These are phyloP conservation scores for Diphasiastrum complanatum DNA, from an alignment of 83 land plant genomes.

Conservation along the genomic window DNA sequence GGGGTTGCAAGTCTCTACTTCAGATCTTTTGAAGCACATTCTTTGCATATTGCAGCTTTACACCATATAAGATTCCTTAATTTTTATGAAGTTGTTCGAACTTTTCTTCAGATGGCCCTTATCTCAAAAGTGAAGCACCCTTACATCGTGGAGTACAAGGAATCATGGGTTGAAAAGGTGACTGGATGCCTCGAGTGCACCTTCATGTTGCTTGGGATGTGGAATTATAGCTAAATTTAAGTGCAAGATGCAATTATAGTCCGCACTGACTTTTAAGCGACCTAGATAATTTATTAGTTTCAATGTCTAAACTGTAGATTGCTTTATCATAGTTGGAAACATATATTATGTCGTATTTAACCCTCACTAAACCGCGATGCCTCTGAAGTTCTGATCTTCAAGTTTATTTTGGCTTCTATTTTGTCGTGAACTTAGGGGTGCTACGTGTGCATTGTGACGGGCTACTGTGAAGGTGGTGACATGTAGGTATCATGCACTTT, in stretches of 20 bases:
- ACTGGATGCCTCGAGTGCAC: neutral
- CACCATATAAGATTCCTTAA: no score
- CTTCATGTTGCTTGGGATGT: no score
- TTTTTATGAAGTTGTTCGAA: no score
- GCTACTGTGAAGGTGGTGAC: conserved; percentile 88
- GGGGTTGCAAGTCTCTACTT: no score
- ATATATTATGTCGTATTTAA: neutral
- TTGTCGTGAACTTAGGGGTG: conserved; percentile 41
- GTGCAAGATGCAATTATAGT: no score
- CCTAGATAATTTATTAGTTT: no score
- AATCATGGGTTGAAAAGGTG: conserved; percentile 92
- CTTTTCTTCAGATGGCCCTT: conserved; percentile 57
- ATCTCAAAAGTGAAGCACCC: conserved; percentile 68
- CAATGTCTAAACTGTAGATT: no score
- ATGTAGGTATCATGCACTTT: conserved; percentile 50
- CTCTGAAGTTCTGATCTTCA: neutral
- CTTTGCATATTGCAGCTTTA: no score
- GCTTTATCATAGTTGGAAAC: neutral
- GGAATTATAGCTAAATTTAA: no score
- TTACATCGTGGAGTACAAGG: conserved; percentile 78
- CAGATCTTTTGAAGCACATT: no score
- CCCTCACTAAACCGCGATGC: neutral
- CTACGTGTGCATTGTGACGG: conserved; percentile 72
- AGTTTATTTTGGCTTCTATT: neutral
- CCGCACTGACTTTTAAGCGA: no score